These are phyloP conservation scores for Paecilomyces niveus DNA, from an alignment of 2,329 filamentous ascomycete genomes.

Conservation along the genomic window DNA sequence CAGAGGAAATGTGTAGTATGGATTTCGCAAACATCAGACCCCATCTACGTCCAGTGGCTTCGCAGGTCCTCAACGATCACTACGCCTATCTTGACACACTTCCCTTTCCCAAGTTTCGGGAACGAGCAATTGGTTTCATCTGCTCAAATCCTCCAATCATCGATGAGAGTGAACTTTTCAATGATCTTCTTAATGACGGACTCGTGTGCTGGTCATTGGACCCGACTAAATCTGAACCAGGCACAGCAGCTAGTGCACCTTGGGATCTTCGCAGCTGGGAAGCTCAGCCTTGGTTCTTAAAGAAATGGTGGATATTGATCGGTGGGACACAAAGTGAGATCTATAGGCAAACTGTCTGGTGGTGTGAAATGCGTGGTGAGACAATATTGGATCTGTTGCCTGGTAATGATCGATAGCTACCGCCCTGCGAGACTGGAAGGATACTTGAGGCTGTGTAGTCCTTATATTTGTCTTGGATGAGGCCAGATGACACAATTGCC, in stretches of 20 bases:
- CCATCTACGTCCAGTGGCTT: not conserved
- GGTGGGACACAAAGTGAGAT: slow-evolving; percentile 33
- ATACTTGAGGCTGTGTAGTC: not conserved
- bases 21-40: not conserved
- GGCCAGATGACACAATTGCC: not conserved
- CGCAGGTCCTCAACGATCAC: not conserved
- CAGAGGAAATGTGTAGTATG: not conserved
- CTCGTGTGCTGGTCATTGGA: slow-evolving; percentile 7
- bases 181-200: slow-evolving; percentile 6
- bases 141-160: not conserved
- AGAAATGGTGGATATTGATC: slow-evolving; percentile 33
- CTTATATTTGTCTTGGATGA: not conserved
- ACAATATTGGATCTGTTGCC: not conserved
- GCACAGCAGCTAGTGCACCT: slow-evolving; percentile 27
- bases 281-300: slow-evolving; percentile 37
- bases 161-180: slow-evolving; percentile 3
- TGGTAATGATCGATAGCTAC: not conserved
- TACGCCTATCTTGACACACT: not conserved
- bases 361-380: slow-evolving; percentile 13
- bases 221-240: slow-evolving; percentile 10
- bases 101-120: not conserved
- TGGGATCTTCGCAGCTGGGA: slow-evolving; percentile 43
- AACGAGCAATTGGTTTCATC: not conserved
- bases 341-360: slow-evolving; percentile 15
- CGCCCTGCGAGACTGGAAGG: too few species aligned